Evolutionary conservation across 768 basidiomycete genomes (phyloP), one percentile per base, ranked within the genome.

Genomic region (Leccinum subtestaceum): DNA sequence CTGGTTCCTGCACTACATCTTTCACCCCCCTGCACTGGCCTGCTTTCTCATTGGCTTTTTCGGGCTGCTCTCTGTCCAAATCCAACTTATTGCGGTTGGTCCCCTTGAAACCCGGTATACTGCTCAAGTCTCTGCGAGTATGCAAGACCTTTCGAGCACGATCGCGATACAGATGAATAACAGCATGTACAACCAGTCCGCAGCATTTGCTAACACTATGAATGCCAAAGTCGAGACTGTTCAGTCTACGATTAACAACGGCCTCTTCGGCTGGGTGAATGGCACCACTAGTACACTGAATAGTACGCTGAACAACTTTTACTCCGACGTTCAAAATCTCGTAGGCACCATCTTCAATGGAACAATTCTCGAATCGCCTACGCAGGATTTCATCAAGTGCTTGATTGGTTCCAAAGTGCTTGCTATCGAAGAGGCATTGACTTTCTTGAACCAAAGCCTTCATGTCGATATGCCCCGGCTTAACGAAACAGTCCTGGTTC

Each of bases 211-310:
- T 4, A 78, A 72, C n/a, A 79, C 79, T 32, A 79, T 95, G 67
- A 99, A 98, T 63, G 67, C 66, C 19, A 88, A 84, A 31, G 84
- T 98, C 21, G 81, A 84, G 52, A 65, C 65, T 34, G 79, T 93
- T 52, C 91, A 98, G 75, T 78, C 77, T 40, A 82, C 84, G 6
- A 84, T 98, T 73, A 93, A 98, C 70, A 77, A 92, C 43, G 90
- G 89, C 25, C 75, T 98, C 49, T 96, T 98, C 62, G 94, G 95
- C 10, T 98, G 95, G 95, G 88, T 98, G 52, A 94, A 98, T 66
- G 82, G 79, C 17, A 96, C 96, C 8, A 96, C 94, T 1, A 86
- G 84, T 4, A 86, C 88, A 6, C 81, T 99, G 55, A 99, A 99
- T 72, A 76, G 78, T 65, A 97, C 96, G 3, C 77, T 99, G 67